These are phyloP conservation scores for Neofusicoccum kwambonambiense DNA, from an alignment of 2,329 filamentous ascomycete genomes.

Conservation along the genomic window DNA sequence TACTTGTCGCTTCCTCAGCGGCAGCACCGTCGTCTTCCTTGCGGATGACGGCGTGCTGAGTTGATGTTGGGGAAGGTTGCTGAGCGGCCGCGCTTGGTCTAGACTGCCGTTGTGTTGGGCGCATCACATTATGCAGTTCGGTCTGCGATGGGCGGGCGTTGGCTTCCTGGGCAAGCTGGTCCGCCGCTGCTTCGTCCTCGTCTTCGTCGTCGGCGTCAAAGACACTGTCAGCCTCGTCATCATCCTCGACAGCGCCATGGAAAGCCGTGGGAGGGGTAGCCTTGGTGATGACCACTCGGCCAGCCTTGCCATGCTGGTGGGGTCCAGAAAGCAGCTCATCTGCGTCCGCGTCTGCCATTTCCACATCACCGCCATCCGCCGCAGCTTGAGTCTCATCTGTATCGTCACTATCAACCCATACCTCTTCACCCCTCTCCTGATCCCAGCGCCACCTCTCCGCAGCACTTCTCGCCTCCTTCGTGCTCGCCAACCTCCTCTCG, in stretches of 20 bases:
- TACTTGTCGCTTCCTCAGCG: background rate
- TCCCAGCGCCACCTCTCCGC: conserved; percentile 47
- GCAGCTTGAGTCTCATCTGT: conserved; percentile 20
- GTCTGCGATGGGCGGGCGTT: background rate
- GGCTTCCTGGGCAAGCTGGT: background rate
- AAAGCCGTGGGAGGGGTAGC: background rate
- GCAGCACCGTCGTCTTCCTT: background rate
- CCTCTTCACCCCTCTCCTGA: conserved; percentile 58
- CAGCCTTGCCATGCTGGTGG: too few species aligned
- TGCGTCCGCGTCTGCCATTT: too few species aligned
- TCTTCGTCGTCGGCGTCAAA: background rate
- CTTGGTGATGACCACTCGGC: background rate
- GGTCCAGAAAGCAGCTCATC: background rate
- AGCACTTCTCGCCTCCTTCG: conserved; percentile 31
- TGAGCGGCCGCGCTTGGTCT: too few species aligned
- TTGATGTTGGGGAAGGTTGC: too few species aligned
- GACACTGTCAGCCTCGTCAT: background rate
- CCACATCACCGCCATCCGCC: conserved; percentile 4
- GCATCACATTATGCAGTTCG: too few species aligned
- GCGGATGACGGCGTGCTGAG: background rate
- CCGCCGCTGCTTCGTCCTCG: background rate
- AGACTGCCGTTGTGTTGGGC: too few species aligned
- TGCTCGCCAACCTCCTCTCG: conserved; percentile 53
- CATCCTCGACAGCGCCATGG: background rate
- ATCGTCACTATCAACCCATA: conserved; percentile 41